Evolutionary conservation across 176 grass and related monocot species (phyloP).

Genomic region (Oryza glumipatula): DNA sequence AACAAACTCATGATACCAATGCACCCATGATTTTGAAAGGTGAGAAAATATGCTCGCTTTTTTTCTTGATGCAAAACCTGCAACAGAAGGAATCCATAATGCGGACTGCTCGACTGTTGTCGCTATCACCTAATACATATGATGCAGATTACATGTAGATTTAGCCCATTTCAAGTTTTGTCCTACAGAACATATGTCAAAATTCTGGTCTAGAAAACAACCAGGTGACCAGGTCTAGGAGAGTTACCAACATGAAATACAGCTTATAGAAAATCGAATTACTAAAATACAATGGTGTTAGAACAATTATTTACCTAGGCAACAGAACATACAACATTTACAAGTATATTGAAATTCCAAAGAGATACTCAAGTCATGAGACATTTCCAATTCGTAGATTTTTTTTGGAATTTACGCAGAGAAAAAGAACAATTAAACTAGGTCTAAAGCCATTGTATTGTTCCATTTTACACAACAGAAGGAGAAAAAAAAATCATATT

Average conservation of each 20-base stretch:
- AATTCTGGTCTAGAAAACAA: not conserved
- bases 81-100: not conserved
- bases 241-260: not conserved
- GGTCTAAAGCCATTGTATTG: not conserved
- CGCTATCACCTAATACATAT: not conserved
- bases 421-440: slow-evolving; percentile 17
- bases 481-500: not conserved
- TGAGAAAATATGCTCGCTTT: not conserved
- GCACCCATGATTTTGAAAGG: not conserved
- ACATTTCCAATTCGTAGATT: not conserved
- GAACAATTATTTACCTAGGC: not conserved
- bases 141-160: not conserved
- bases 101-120: not conserved
- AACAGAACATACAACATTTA: slow-evolving; percentile 5
- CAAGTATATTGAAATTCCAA: not conserved
- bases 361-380: not conserved
- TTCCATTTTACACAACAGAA: slow-evolving; percentile 16
- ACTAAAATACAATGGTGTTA: not conserved
- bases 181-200: not conserved
- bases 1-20: not conserved
- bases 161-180: not conserved
- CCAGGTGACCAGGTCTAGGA: slow-evolving; percentile 22
- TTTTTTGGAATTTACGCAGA: not conserved
- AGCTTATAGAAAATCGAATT: not conserved
- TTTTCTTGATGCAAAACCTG: not conserved